phyloP scores from a whole-genome alignment of 1,139 yeast species.

The Kodamaea fungicola region DNA sequence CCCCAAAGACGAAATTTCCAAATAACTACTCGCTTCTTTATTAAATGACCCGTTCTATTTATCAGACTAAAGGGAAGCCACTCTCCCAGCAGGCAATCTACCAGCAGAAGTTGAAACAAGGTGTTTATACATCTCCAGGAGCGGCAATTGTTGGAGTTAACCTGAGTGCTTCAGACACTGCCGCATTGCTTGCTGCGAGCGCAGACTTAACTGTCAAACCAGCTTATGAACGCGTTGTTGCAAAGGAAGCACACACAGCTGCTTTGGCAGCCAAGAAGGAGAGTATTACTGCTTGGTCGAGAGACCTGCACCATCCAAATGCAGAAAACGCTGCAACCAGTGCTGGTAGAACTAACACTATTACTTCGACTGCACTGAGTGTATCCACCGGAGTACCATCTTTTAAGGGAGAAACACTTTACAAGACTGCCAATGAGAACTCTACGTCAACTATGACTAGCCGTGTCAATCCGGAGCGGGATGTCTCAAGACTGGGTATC shows the following conservation, averaged over 20 bases:
- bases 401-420: conserved; percentile 35
- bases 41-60: conserved; percentile 45
- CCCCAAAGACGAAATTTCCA: conserved; percentile 1
- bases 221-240: conserved; percentile 56
- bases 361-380: conserved; percentile 12
- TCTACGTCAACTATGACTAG: conserved; percentile 45
- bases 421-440: conserved; percentile 38
- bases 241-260: conserved; percentile 65
- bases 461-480: conserved; percentile 46
- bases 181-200: conserved; percentile 70
- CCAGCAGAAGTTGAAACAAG: conserved; percentile 73
- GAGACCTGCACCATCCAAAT: conserved; percentile 37
- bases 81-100: conserved; percentile 72
- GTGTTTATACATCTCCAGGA: conserved; percentile 70
- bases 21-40: not conserved
- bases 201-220: conserved; percentile 63
- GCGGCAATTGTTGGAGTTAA: conserved; percentile 67
- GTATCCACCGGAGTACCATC: conserved; percentile 36
- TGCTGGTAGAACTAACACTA: conserved; percentile 12
- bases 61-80: conserved; percentile 67
- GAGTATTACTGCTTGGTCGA: conserved; percentile 40
- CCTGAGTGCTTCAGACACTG: conserved; percentile 67
- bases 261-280: conserved; percentile 54
- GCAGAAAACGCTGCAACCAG: conserved; percentile 47
- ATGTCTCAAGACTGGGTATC: conserved; percentile 45